Base-by-base conservation (phyloP, 371 early-diverging fungal genomes). In the Mucor lusitanicus region DNA sequence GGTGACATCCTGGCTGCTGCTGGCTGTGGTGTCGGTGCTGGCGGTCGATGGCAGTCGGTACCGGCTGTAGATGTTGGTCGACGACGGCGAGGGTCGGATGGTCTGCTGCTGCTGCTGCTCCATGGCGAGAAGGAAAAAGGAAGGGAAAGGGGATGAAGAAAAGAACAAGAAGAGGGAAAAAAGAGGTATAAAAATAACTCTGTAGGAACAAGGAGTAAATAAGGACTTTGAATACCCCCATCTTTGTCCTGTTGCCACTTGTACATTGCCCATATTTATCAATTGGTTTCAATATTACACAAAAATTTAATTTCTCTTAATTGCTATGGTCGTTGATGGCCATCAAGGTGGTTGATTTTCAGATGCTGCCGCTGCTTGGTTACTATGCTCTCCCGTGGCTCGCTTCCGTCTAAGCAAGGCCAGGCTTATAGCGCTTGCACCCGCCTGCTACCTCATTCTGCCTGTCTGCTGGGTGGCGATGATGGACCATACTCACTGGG, bases 391-490 rank as follows among this genome's bases (percentile, higher is more conserved):
- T 3, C 84, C 85, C 7, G 77, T 69, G 81, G 40, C 40, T 17
- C 40, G 40, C 40, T 40, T 40, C 6, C 40, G 40, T 40, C 40
- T 40, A 40, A 8, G 33, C n/a, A n/a, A n/a, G n/a, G n/a, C n/a
- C n/a, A n/a, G n/a, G n/a, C n/a, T n/a, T 30, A 30, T 30, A 30
- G 30, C 30, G 6, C 6, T 6, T 30, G 6, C 30, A 30, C 3
- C 30, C 30, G n/a, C n/a, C n/a, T n/a, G n/a, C n/a, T n/a, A 85
- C 85, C 85, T 72, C 27, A 69, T 78, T 64, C 86, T 67, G 3
- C 86, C 86, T 17, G 79, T 74, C 28, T 80, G 57, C 56, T 75
- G 78, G 25, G 74, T 69, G 15, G 77, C 71, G 6, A 85, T 69
- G 3, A 72, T 59, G 6, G 61, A 59, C 59, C 77, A 65, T 80